Evolutionary conservation across 331 rosid species (phyloP).

Genomic region (Rosa hybrid): DNA sequence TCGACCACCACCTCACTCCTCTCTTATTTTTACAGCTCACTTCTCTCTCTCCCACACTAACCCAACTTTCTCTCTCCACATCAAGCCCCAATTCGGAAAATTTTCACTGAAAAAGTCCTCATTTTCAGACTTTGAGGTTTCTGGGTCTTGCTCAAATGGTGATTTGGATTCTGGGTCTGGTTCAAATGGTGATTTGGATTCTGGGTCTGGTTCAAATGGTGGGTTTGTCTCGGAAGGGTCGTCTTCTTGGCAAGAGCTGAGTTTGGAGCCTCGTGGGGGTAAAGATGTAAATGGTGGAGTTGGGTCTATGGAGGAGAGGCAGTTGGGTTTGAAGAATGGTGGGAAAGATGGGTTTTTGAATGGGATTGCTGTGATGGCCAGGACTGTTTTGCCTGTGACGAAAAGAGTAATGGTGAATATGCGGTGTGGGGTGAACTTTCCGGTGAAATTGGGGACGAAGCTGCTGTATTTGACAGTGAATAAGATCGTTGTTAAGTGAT

Average conservation of each 20-base stretch:
- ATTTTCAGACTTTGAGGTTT: constrained; percentile 41
- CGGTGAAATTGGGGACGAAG: constrained; percentile 37
- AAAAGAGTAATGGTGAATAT: constrained; percentile 47
- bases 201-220: constrained; percentile 25
- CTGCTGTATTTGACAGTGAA: constrained; percentile 62
- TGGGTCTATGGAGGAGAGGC: constrained; percentile 13
- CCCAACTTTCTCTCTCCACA: constrained; percentile 73
- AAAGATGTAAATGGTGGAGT: constrained; percentile 26
- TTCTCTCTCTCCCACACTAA: constrained; percentile 53
- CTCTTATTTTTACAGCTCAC: constrained; percentile 68
- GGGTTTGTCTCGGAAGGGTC: constrained; percentile 42
- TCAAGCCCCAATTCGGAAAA: constrained; percentile 81
- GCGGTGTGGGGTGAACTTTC: constrained; percentile 70
- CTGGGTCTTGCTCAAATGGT: constrained; percentile 28
- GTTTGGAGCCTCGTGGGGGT: constrained; percentile 54
- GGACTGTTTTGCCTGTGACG: constrained; percentile 58
- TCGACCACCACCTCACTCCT: constrained; percentile 48
- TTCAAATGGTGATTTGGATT: constrained; percentile 4
- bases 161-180: constrained; percentile 26
- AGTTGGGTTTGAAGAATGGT: constrained; percentile 38
- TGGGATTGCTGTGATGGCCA: constrained; percentile 64
- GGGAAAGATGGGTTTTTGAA: constrained; percentile 37
- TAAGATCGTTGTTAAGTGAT: constrained; percentile 61
- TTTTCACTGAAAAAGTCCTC: constrained; percentile 64
- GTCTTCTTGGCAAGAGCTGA: constrained; percentile 72